Conservation (phyloP, 345 rosid genomes). For the Durio zibethinus region DNA sequence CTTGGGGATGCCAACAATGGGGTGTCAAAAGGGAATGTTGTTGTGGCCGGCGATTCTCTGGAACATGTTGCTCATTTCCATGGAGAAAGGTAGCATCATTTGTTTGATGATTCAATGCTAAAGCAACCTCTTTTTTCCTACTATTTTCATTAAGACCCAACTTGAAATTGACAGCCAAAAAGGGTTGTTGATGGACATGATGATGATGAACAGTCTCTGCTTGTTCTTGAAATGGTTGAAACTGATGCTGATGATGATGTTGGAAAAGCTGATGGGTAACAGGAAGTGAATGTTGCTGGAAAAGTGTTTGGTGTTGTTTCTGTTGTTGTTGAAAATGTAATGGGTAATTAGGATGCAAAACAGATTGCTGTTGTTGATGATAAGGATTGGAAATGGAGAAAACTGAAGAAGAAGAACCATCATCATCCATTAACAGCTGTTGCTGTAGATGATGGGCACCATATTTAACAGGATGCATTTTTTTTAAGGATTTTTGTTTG, state of each 20-base stretch:
- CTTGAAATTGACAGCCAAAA: conserved; percentile 29
- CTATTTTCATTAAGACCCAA: conserved; percentile 31
- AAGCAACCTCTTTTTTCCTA: conserved; percentile 4
- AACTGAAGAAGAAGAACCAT: conserved; percentile 15
- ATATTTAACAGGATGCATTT: conserved; percentile 14
- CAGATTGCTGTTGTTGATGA: conserved; percentile 15
- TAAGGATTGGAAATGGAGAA: conserved; percentile 25
- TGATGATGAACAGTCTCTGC: conserved; percentile 13
- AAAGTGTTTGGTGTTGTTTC: conserved; percentile 10
- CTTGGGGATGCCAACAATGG: conserved; percentile 35
- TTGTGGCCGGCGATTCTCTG: background rate
- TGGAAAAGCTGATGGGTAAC: conserved; percentile 26
- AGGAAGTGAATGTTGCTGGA: conserved; percentile 7
- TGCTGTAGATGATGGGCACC: conserved; percentile 15
- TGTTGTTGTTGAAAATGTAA: too few species aligned
- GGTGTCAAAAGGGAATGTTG: conserved; percentile 19
- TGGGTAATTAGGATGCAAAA: background rate
- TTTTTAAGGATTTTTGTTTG: background rate
- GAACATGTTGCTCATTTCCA: conserved; percentile 12
- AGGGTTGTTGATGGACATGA: background rate
- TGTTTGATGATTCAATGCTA: conserved; percentile 10
- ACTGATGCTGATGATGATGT: conserved; percentile 23
- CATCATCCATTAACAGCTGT: conserved; percentile 13
- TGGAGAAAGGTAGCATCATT: conserved; percentile 14
- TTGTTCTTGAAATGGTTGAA: conserved; percentile 21